Evolutionary conservation across 306 rosid species (phyloP).

Genomic region (Acacia crassicarpa): DNA sequence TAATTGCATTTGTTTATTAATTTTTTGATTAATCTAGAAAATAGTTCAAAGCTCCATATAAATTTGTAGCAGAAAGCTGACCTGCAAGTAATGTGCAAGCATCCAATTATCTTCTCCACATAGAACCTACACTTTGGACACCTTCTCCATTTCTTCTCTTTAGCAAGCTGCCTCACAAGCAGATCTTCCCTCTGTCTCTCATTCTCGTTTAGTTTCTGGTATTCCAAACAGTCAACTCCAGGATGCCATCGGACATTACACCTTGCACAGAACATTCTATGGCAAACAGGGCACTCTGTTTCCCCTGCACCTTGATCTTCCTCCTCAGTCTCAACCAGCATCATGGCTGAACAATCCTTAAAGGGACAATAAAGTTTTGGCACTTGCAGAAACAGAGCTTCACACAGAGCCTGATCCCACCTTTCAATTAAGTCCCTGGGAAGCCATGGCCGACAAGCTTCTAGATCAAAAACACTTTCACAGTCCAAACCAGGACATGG

Average conservation of each 20-base stretch:
- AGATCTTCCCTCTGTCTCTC: constrained; percentile 49
- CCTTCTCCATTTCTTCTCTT: constrained; percentile 43
- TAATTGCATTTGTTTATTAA: too few species aligned
- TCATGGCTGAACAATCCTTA: constrained; percentile 60
- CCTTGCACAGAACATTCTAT: constrained; percentile 59
- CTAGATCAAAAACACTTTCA: constrained; percentile 39
- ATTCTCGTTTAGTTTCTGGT: constrained; percentile 33
- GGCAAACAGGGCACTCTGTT: constrained; percentile 60
- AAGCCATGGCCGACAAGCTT: constrained; percentile 43
- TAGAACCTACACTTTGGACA: constrained; percentile 51
- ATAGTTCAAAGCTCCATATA: too few species aligned
- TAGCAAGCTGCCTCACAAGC: constrained; percentile 47
- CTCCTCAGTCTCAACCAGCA: constrained; percentile 28
- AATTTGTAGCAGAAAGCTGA: too few species aligned
- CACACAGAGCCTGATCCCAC: constrained; percentile 53
- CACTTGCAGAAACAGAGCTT: constrained; percentile 22
- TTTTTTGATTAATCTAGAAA: too few species aligned
- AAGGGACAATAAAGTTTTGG: constrained; percentile 54
- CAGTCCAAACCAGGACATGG: constrained; percentile 58
- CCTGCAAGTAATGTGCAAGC: too few species aligned
- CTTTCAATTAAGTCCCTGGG: constrained; percentile 42
- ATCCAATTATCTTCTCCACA: too few species aligned
- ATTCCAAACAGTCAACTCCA: constrained; percentile 47
- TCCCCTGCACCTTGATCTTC: not conserved
- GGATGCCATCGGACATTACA: constrained; percentile 72